These are phyloP conservation scores for Anthostomella pinea DNA, from an alignment of 2,329 filamentous ascomycete species.

Conservation along the genomic window DNA sequence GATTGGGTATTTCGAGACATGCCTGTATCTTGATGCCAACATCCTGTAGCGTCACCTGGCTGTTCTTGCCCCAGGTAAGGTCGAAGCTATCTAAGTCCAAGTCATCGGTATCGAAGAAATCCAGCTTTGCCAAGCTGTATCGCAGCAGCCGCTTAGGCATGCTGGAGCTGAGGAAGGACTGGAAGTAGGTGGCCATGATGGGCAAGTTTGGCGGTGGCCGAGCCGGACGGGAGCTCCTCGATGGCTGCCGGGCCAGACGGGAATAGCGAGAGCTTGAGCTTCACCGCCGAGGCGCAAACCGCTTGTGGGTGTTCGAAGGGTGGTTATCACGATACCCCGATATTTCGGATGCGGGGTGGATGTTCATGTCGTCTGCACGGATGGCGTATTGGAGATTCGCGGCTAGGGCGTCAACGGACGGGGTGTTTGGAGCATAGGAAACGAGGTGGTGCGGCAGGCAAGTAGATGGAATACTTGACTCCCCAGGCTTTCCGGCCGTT, in stretches of 20 bases:
- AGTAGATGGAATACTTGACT: too few species aligned
- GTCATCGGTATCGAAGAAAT: constrained; percentile 83
- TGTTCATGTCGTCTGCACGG: constrained; percentile 29
- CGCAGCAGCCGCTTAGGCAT: constrained; percentile 88
- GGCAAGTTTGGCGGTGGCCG: constrained; percentile 6
- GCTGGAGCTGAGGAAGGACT: constrained; percentile 61
- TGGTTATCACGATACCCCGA: constrained; percentile 30
- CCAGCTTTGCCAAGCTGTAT: constrained; percentile 78
- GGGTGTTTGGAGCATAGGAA: constrained; percentile 1
- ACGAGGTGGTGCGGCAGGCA: background rate
- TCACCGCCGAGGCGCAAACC: constrained; percentile 22
- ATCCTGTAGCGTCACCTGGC: constrained; percentile 81
- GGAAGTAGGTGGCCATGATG: constrained; percentile 71
- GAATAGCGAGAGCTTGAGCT: constrained; percentile 9
- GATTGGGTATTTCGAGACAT: constrained; percentile 27
- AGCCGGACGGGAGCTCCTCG: constrained; percentile 6
- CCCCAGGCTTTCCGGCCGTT: too few species aligned
- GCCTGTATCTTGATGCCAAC: constrained; percentile 79
- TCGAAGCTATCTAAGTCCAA: constrained; percentile 85
- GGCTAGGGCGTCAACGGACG: too few species aligned
- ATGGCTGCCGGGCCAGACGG: constrained; percentile 1
- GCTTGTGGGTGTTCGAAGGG: constrained; percentile 23
- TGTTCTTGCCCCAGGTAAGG: constrained; percentile 76
- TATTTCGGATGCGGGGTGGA: constrained; percentile 30
- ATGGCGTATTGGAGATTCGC: constrained; percentile 13